Base-by-base conservation (phyloP, 805 yeast species). In the Kazachstania bromeliacearum region DNA sequence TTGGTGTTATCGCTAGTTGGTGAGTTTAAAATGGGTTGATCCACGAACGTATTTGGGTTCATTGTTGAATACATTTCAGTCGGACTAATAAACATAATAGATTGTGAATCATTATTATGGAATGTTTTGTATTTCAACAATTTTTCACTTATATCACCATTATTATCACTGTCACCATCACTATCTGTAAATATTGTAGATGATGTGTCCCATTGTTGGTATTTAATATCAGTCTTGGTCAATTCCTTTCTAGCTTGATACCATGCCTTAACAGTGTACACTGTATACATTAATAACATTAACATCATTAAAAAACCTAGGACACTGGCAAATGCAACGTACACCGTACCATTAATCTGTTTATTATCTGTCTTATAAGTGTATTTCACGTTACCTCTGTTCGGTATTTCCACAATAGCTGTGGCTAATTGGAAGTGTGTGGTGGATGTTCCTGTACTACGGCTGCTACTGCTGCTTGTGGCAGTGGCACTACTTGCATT, bases 301-400 rank as follows among this genome's bases (percentile, higher is more conserved):
- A 54, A 34, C 2, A 57, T 16, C 13, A 73, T 53, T 2, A 78
- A 55, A 22, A 74, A 71, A 0, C 78, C 84, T 12, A 83, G 65
- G 25, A 76, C 69, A 18, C 77, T 67, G 2, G 92, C 95, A 40
- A 82, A 77, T 0, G 80, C 80, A 31, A 84, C 81, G 59, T 82
- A 84, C 3, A 82, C 84, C 2, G 89, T 77, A 3, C 92, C 94
- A 33, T 70, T 67, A 1, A 80, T 78, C 29, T 13, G 12, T 16
- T 29, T 27, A 24, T 16, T 12, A 29, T 70, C 64, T 5, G 50
- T 53, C 12, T 72, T 57, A 23, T 64, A 55, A 19, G 12, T 4
- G 15, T 64, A 50, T 15, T 82, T 64, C 47, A 66, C 73, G 14
- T 89, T 87, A 56, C 81, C 82, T 5, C 45, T 42, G 8, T 39